Percentiles rank a stretch among this genome's conserved stretches.
Evolutionary conservation across 495 filamentous ascomycete genomes (phyloP).

Genomic region (Xanthoparmelia taractica): DNA sequence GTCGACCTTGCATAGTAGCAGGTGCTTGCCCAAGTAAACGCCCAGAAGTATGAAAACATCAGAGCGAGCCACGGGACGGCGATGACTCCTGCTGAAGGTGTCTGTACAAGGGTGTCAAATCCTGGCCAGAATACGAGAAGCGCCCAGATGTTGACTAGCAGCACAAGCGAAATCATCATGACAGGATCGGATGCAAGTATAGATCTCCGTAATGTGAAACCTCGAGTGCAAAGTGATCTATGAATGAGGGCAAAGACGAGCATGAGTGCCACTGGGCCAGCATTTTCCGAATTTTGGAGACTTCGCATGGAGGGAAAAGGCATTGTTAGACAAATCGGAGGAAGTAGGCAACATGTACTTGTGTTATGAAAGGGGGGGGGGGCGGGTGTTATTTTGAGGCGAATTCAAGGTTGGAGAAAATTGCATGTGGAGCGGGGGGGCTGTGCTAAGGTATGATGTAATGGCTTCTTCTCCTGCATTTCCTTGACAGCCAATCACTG

Average conservation of each 20-base stretch:
- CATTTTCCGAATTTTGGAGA: constrained; percentile 7
- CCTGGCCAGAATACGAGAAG: not conserved
- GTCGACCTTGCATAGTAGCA: not conserved
- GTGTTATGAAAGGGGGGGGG: no score
- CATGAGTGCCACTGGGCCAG: constrained; percentile 1
- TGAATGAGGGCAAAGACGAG: constrained; percentile 4
- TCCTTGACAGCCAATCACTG: no score
- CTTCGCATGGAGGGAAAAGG: constrained; percentile 2
- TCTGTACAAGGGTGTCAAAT: not conserved
- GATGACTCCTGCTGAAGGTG: not conserved
- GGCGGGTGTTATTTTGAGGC: no score
- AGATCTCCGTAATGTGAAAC: not conserved
- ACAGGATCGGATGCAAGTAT: not conserved
- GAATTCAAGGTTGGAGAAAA: no score
- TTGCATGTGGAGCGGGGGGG: no score
- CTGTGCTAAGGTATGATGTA: no score
- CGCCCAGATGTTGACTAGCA: not conserved
- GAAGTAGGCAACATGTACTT: no score
- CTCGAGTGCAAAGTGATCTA: constrained; percentile 3
- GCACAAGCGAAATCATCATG: not conserved
- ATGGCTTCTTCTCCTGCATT: no score
- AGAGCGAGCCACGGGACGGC: constrained; percentile 1
- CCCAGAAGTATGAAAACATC: constrained; percentile 1
- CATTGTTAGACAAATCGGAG: no score
- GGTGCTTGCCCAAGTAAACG: not conserved